These are phyloP conservation scores for Aspergillus calidoustus DNA, from an alignment of 2,329 filamentous ascomycete genomes.

Conservation along the genomic window DNA sequence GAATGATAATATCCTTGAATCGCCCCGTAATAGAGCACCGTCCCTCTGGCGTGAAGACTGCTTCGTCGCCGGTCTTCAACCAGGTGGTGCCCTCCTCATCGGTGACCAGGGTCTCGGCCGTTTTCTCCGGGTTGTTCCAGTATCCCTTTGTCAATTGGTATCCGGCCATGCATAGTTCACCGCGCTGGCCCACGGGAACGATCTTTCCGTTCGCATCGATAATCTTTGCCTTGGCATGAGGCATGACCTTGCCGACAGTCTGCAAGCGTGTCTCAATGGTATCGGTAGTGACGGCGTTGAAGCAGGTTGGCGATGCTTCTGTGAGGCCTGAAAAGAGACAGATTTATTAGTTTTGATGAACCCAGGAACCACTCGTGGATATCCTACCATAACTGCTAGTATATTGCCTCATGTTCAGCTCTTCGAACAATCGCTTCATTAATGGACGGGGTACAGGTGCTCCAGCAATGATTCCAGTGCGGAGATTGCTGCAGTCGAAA, in stretches of 20 bases:
- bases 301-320: conserved; percentile 78
- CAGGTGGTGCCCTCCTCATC: conserved; percentile 64
- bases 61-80: conserved; percentile 68
- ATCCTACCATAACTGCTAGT: conserved; percentile 62
- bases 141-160: conserved; percentile 71
- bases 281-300: conserved; percentile 78
- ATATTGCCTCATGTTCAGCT: conserved; percentile 76
- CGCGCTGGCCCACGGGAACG: conserved; percentile 69
- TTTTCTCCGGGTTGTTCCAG: conserved; percentile 74
- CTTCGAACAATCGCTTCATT: conserved; percentile 72
- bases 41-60: conserved; percentile 58
- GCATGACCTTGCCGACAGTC: conserved; percentile 77
- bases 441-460: conserved; percentile 75
- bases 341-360: neutral
- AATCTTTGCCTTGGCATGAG: conserved; percentile 77
- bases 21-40: conserved; percentile 75
- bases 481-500: conserved; percentile 59
- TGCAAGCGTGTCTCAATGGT: conserved; percentile 67
- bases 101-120: conserved; percentile 70
- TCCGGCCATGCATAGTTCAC: conserved; percentile 77
- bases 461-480: conserved; percentile 80
- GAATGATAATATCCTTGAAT: conserved; percentile 80
- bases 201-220: conserved; percentile 67
- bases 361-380: neutral
- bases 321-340: conserved; percentile 60